phyloP scores from a whole-genome alignment of 768 basidiomycete species.

The Udeniomyces megalosporus region DNA sequence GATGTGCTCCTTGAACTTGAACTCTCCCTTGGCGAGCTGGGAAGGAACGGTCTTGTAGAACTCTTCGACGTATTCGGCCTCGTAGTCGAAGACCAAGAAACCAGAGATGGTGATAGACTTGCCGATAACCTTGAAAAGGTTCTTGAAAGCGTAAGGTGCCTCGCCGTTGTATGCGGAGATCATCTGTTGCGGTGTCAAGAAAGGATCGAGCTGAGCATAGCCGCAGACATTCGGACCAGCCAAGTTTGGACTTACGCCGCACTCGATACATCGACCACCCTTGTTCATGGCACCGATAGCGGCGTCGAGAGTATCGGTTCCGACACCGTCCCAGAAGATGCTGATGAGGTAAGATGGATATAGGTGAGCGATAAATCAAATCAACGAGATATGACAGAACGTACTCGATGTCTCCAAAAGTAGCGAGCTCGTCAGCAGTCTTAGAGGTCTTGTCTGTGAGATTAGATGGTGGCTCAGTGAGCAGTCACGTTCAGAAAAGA shows the following conservation, averaged over 20 bases:
- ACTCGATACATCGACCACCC: constrained; percentile 11
- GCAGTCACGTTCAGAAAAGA: too few species aligned
- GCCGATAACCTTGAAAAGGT: constrained; percentile 13
- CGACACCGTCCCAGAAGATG: constrained; percentile 34
- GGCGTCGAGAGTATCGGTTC: constrained; percentile 23
- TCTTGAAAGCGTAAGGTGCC: not conserved
- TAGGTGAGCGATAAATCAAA: too few species aligned
- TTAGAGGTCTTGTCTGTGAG: constrained; percentile 36
- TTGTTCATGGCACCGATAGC: not conserved
- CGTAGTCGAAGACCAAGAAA: constrained; percentile 72
- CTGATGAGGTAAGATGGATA: too few species aligned
- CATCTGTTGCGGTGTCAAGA: not conserved
- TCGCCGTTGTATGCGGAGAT: constrained; percentile 8
- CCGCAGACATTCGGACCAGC: too few species aligned
- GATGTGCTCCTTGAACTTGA: constrained; percentile 38
- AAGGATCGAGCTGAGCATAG: not conserved
- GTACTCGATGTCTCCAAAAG: constrained; percentile 46
- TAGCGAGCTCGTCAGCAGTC: constrained; percentile 39
- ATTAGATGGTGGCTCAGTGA: too few species aligned
- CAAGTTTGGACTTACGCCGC: not conserved
- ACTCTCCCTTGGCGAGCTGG: constrained; percentile 35
- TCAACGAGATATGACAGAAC: too few species aligned
- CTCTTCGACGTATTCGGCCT: constrained; percentile 31
- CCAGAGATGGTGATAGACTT: constrained; percentile 45
- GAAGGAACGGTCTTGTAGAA: constrained; percentile 36